Base-by-base conservation (phyloP, 192 early-diverging fungal species). In the Rhizoclosmatium sp. region DNA sequence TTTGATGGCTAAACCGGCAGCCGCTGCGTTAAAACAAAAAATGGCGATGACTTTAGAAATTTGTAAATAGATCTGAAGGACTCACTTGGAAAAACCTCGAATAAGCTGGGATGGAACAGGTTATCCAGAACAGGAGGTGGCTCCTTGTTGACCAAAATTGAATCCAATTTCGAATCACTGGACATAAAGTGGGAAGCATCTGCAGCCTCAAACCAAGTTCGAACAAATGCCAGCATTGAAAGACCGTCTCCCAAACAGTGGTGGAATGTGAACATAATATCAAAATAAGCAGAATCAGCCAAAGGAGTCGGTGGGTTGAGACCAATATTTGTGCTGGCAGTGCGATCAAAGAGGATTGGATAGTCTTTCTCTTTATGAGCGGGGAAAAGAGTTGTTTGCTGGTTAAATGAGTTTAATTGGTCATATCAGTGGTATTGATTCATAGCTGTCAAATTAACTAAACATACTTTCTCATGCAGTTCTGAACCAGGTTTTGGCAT, bases 161-260 rank as follows among this genome's bases (percentile, higher is more conserved):
- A 48, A 9, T 80, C 70, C 56, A 87, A 65, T 39, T 84, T 39
- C 16, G 82, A 61, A 51, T 79, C 31, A 7, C 10, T 9, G 3
- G 77, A 21, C 46, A 86, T 84, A 14, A 86, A 80, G 47, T 77
- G 60, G 5, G 47, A 56, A 3, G 80, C 79, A 47, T 60, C 56
- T 19, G 75, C 71, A 23, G 47, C 44, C 12, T 51, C 47, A 23
- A 84, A 54, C 56, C 82, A 86, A 41, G 80, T 69, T 4, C 76
- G 48, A 19, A 79, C 81, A 58, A 68, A 85, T 19, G 83, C 78
- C 60, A 81, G 78, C 70, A 83, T 81, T 1, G 84, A 85, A 16
- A 87, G 81, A 3, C 86, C 86, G 67, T 87, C 86, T 40, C 84
- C 79, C 14, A 85, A 68, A 54, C 71, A 86, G 78, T 87, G 86